Conservation (phyloP, 1,284 basidiomycete species). For the Cutaneotrichosporon daszewskae region DNA sequence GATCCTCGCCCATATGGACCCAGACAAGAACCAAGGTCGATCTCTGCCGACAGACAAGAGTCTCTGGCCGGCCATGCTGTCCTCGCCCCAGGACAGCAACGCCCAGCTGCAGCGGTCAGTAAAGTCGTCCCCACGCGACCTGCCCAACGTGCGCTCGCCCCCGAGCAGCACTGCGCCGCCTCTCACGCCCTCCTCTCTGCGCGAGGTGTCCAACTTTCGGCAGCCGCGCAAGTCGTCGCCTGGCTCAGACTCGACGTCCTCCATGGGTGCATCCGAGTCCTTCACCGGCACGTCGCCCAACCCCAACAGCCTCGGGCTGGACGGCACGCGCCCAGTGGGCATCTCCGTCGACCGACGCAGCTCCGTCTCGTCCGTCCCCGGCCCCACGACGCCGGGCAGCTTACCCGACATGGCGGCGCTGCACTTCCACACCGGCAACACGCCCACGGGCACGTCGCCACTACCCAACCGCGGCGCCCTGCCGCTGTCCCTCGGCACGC, state of each 20-base stretch:
- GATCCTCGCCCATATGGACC: conserved; percentile 76
- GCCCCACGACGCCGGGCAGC: conserved; percentile 30
- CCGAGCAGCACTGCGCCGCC: conserved; percentile 26
- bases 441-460: conserved; percentile 18
- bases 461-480: conserved; percentile 24
- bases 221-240: conserved; percentile 35
- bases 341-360: conserved; percentile 13
- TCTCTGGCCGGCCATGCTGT: conserved; percentile 58
- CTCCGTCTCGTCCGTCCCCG: conserved; percentile 23
- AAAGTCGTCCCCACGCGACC: conserved; percentile 31
- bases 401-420: conserved; percentile 38
- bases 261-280: conserved; percentile 30
- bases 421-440: conserved; percentile 30
- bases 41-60: conserved; percentile 88
- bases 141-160: conserved; percentile 40
- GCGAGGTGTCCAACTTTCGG: conserved; percentile 22
- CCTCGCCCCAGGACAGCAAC: conserved; percentile 43
- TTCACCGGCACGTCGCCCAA: conserved; percentile 12
- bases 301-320: conserved; percentile 9
- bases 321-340: conserved; percentile 8
- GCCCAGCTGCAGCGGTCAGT: conserved; percentile 20
- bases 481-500: conserved; percentile 21
- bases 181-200: conserved; percentile 37
- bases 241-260: conserved; percentile 41
- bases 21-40: conserved; percentile 55